Percentiles rank a stretch among this genome's conserved stretches.
These are phyloP conservation scores for Dictyostelium citrinum DNA, from an alignment of 78 protist genomes.

Conservation along the genomic window DNA sequence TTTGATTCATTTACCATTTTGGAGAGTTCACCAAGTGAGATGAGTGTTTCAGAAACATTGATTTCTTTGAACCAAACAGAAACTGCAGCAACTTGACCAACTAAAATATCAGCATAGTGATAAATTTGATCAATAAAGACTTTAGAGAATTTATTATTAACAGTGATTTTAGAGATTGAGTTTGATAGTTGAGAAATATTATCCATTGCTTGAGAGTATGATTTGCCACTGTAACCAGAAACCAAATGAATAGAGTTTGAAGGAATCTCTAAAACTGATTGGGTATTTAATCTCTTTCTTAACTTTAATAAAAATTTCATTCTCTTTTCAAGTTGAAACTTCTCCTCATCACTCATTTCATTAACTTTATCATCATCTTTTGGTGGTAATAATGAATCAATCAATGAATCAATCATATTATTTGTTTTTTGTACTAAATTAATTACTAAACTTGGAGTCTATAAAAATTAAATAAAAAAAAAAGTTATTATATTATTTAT, in stretches of 20 bases:
- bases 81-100: neutral
- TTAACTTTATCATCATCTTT: neutral
- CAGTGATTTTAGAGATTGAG: neutral
- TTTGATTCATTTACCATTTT: slow-evolving; percentile 34
- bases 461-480: neutral
- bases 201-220: neutral
- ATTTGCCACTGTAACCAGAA: neutral
- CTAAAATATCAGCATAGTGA: neutral
- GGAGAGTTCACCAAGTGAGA: slow-evolving; percentile 17
- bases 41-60: slow-evolving; percentile 1
- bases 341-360: neutral
- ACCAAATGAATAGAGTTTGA: slow-evolving; percentile 7
- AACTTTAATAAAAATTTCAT: slow-evolving; percentile 19
- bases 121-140: slow-evolving; percentile 20
- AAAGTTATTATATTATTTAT: too few relatives aligned
- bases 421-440: neutral
- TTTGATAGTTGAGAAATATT: neutral
- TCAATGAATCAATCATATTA: neutral
- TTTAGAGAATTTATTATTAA: neutral
- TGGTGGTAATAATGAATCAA: slow-evolving; percentile 54
- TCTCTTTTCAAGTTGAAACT: slow-evolving; percentile 49
- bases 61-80: slow-evolving; percentile 9
- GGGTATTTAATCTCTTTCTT: slow-evolving; percentile 34
- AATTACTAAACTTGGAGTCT: neutral
- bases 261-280: slow-evolving; percentile 6